Base-by-base conservation (phyloP, 345 rosid genomes). In the Raphanus raphanistrum region DNA sequence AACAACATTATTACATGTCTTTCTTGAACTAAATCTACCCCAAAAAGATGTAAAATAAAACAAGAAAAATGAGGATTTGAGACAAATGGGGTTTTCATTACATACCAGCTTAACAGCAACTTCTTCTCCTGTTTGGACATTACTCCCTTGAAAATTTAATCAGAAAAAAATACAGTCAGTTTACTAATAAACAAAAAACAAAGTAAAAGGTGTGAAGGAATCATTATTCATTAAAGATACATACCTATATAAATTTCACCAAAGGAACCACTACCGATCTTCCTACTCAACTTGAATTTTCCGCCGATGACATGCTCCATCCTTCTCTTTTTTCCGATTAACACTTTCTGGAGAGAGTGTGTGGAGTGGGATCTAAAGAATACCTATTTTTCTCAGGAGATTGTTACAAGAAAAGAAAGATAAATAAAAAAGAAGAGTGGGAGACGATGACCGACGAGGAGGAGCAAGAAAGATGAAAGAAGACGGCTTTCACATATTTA, bases 181-280 rank as follows among this genome's bases (percentile, higher is more conserved):
- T 52, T 52, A 16, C 25, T 15, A 16, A 6, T 3, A 3, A 45
- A 45, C 10, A 45, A 16, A 52, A 52, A 50, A 5, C n/a, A 50
- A n/a, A 50, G n/a, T 0, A 45, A 45, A 45, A 6, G 57, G 2
- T 50, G 17, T n/a, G 57, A 15, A n/a, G 57, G 57, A 52, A 52
- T n/a, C 3, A 36, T 1, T 27, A 8, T 5, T 4, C 17, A 45
- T 12, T 21, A 21, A 21, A 1, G 0, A 55, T 81, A 90, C 94
- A 21, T 81, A 90, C 95, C 96, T 50, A 89, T 77, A 84, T 84
- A 90, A 25, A 90, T 91, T 72, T 90, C 91, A 55, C 96, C 96
- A 32, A 90, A 90, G 54, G 96, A 90, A 59, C 96, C 96, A 85
- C 91, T 86, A 41, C 96, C 96, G 73, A 90, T 89, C 86, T 90